Evolutionary conservation across 805 yeast genomes (phyloP), one percentile per base, ranked within the genome.

Genomic region (Lipomyces oligophaga): DNA sequence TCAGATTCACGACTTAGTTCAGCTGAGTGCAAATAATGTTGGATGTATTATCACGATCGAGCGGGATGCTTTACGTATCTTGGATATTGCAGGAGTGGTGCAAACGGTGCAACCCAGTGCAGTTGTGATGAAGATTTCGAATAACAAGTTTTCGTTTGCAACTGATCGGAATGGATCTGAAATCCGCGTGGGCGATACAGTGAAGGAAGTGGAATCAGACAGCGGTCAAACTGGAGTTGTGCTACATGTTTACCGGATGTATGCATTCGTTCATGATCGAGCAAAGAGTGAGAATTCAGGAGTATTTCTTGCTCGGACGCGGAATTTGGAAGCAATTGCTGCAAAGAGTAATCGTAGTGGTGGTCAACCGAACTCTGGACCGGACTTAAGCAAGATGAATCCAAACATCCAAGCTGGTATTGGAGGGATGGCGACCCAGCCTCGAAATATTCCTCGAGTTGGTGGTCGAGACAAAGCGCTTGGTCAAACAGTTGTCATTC

Each of bases 1-100:
- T 66, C 93, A 85, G 50, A 72, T 93, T 41, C 94, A 86, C 61
- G 96, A 90, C 63, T 74, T 93, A 49, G 95, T 93, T 31, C 90
- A 87, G 64, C 69, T 93, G 53, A 87, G 85, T 66, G 83, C 94
- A 1, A 83, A 83, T 42, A 76, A 78, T 7, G 95, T 88, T 22
- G 98, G 96, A 57, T 85, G 93, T 61, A 80, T 93, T 52, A 81
- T 89, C 49, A 83, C 82, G 57, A 90, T 95, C 6, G 97, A 93
- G 60, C 85, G 88, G 57, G 95, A 85, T 54, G 73, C 85, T 13
- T 85, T 85, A 63, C 79, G 83, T 26, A 82, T 93, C 13, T 70
- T 93, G 46, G 79, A 85, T 30, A 81, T 88, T 25, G 89, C 86
- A 59, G 96, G 96, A 24, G 79, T 87, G 60, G 72, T 81, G 2